Evolutionary conservation across 164 flowering plant genomes (phyloP).

Genomic region (Magnolia officinalis): DNA sequence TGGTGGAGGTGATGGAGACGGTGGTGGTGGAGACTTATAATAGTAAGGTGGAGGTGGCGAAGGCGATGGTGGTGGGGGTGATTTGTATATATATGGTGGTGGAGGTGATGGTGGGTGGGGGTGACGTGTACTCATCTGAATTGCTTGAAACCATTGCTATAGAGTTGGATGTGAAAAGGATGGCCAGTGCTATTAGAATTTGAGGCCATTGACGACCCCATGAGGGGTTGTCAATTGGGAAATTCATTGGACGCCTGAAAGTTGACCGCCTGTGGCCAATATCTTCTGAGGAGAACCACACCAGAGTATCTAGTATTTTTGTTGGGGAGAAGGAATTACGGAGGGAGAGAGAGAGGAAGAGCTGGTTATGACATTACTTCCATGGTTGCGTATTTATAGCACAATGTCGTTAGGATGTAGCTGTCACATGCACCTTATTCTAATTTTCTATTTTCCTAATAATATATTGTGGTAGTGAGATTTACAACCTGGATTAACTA

Average conservation of each 20-base stretch:
- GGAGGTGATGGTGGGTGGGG: slow-evolving; percentile 27
- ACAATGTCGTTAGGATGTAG: background rate
- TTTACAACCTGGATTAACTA: background rate
- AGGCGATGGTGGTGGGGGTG: no score
- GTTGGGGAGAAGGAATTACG: background rate
- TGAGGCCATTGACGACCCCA: slow-evolving; percentile 9
- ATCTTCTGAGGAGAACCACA: background rate
- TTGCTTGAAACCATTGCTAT: background rate
- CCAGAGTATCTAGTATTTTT: background rate
- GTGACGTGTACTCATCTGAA: background rate
- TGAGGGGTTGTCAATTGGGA: background rate
- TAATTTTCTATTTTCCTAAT: background rate
- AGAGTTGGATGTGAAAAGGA: slow-evolving; percentile 1
- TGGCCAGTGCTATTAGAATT: background rate
- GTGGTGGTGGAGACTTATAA: slow-evolving; percentile 23
- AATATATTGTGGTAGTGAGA: background rate
- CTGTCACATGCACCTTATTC: background rate
- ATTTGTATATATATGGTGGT: slow-evolving; percentile 8
- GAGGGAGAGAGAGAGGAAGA: slow-evolving; percentile 2
- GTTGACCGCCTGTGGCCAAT: background rate
- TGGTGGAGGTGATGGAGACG: slow-evolving; percentile 20
- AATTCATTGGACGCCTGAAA: background rate
- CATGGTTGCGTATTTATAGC: background rate
- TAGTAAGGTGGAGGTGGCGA: background rate
- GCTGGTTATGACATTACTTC: background rate